A percentile compares a stretch with the other conserved stretches of the same genome.
phyloP scores from a whole-genome alignment of 2,329 filamentous ascomycete species.

The Neopestalotiopsis sp. region DNA sequence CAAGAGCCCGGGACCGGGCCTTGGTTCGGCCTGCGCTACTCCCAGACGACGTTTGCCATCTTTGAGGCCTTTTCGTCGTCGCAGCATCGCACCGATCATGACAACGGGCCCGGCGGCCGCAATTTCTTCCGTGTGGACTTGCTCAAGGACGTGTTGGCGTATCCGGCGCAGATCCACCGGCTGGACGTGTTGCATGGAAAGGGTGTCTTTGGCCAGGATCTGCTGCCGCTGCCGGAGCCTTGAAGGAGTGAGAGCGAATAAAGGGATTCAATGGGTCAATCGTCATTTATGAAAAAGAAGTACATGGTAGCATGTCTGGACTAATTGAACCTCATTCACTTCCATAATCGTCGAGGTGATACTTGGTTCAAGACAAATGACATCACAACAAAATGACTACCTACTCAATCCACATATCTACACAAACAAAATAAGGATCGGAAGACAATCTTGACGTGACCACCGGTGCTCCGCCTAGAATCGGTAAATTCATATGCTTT shows the following conservation, averaged over 20 bases:
- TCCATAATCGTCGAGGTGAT: too few relatives aligned
- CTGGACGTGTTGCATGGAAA: constrained; percentile 18
- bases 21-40: constrained; percentile 19
- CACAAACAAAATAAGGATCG: too few relatives aligned
- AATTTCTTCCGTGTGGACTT: constrained; percentile 16
- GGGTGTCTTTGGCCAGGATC: constrained; percentile 5
- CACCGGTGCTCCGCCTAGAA: too few relatives aligned
- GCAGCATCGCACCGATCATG: constrained; percentile 12
- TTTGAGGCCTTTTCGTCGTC: constrained; percentile 17
- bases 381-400: too few relatives aligned
- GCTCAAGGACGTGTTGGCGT: constrained; percentile 17
- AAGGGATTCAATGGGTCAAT: not conserved
- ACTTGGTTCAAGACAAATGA: too few relatives aligned
- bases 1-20: constrained; percentile 14
- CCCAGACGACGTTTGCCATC: constrained; percentile 19
- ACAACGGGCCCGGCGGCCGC: constrained; percentile 4
- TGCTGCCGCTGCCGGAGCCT: constrained; percentile 9
- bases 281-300: too few relatives aligned
- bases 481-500: too few relatives aligned
- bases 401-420: too few relatives aligned
- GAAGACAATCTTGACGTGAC: too few relatives aligned
- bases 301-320: too few relatives aligned
- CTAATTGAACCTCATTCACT: too few relatives aligned
- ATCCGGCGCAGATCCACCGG: constrained; percentile 15
- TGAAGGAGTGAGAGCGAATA: not conserved